Percentiles rank a stretch among this genome's conserved stretches.
Evolutionary conservation across 139 green algal species (phyloP).

Genomic region (Tetradesmus lagerheimii): DNA sequence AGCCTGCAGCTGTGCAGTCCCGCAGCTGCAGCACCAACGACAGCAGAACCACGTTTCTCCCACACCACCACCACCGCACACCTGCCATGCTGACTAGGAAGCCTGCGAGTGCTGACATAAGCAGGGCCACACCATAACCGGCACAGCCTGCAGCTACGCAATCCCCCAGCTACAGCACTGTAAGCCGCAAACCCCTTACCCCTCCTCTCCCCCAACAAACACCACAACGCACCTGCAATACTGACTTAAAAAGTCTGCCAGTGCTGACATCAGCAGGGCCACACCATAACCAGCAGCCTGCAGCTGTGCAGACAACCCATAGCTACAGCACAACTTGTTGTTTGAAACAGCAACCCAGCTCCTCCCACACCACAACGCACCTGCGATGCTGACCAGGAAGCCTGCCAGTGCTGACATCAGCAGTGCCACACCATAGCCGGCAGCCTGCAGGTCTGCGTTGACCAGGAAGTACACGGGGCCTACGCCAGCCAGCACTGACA

Average conservation of each 20-base stretch:
- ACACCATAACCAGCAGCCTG: too few species aligned
- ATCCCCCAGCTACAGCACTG: too few species aligned
- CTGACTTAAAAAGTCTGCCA: too few species aligned
- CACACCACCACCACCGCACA: neutral
- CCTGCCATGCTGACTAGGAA: slow-evolving; percentile 45
- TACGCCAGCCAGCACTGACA: slow-evolving; percentile 63
- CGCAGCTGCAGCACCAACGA: too few species aligned
- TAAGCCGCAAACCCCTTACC: neutral
- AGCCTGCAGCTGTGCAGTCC: too few species aligned
- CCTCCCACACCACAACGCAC: too few species aligned
- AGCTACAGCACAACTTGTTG: neutral
- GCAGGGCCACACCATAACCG: too few species aligned
- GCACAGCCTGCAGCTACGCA: too few species aligned
- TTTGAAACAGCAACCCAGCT: neutral
- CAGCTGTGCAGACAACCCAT: slow-evolving; percentile 37
- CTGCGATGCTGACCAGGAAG: slow-evolving; percentile 52
- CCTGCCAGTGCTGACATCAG: slow-evolving; percentile 60
- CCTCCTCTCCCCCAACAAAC: too few species aligned
- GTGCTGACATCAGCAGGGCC: too few species aligned
- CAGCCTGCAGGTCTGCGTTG: slow-evolving; percentile 64
- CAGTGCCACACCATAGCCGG: slow-evolving; percentile 19
- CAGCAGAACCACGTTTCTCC: too few species aligned
- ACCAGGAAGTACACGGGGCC: slow-evolving; percentile 75
- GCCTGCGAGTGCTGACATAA: slow-evolving; percentile 38
- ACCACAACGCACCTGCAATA: too few species aligned